Percentiles rank a stretch among this genome's conserved stretches.
Evolutionary conservation across 2,329 filamentous ascomycete genomes (phyloP).

Genomic region (Aspergillus fijiensis): DNA sequence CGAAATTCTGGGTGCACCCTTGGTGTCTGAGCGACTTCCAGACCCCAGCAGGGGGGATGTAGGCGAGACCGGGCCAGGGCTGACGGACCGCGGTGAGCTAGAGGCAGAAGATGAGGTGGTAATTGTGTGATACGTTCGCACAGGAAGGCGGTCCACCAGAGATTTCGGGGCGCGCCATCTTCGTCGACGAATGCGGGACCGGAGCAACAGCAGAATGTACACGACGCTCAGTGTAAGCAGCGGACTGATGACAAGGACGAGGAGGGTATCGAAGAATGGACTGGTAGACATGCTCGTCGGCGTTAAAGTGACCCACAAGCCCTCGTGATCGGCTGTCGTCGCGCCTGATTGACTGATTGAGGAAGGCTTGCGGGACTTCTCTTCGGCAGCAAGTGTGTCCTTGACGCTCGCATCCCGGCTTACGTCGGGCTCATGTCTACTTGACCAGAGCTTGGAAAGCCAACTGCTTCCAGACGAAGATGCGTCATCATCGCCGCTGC

Average conservation of each 20-base stretch:
- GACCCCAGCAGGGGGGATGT: constrained; percentile 72
- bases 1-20: constrained; percentile 22
- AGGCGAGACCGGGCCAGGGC: constrained; percentile 64
- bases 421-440: constrained; percentile 16
- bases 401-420: constrained; percentile 15
- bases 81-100: constrained; percentile 59
- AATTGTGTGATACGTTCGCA: constrained; percentile 91
- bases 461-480: constrained; percentile 26
- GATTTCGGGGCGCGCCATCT: constrained; percentile 98
- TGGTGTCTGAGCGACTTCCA: constrained; percentile 27
- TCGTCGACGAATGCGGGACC: constrained; percentile 82
- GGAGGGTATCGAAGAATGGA: constrained; percentile 91
- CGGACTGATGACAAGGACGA: constrained; percentile 95
- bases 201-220: constrained; percentile 81
- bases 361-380: constrained; percentile 15
- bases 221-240: constrained; percentile 90
- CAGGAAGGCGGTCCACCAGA: constrained; percentile 88
- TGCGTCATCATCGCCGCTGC: constrained; percentile 14
- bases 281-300: constrained; percentile 83
- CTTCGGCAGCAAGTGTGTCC: constrained; percentile 17
- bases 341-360: constrained; percentile 24
- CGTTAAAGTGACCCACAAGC: constrained; percentile 94
- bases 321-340: constrained; percentile 61
- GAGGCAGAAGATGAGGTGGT: constrained; percentile 60
- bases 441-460: constrained; percentile 35